phyloP scores from a whole-genome alignment of 2,329 filamentous ascomycete genomes.

The Sporothrix inflata region DNA sequence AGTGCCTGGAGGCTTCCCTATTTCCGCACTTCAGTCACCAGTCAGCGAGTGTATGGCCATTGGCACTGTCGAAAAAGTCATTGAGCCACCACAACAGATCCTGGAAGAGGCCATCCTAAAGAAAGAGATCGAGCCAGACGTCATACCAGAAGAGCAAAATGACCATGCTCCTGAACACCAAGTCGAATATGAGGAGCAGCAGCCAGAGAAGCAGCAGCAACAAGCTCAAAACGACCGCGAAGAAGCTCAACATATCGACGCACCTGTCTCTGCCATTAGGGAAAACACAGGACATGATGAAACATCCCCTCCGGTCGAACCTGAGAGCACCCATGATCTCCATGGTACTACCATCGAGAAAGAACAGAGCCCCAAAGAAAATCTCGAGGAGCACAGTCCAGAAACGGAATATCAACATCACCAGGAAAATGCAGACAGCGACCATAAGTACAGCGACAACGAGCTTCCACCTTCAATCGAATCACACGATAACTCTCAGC shows the following conservation, averaged over 20 bases:
- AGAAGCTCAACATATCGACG: not conserved
- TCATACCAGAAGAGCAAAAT: not conserved
- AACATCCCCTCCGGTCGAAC: not conserved
- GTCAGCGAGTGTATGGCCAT: not conserved
- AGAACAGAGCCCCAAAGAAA: not conserved
- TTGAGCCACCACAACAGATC: not conserved
- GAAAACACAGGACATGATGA: too few relatives aligned
- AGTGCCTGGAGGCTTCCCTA: not conserved
- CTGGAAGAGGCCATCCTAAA: not conserved
- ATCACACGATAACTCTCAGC: not conserved
- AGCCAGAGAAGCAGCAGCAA: not conserved
- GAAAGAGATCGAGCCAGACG: not conserved
- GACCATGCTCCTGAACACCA: not conserved
- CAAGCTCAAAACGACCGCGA: not conserved
- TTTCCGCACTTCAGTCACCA: constrained; percentile 7
- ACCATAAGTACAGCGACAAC: too few relatives aligned
- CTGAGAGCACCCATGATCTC: not conserved
- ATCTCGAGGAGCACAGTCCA: not conserved
- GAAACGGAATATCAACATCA: too few relatives aligned
- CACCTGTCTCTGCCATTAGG: not conserved
- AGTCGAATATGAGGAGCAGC: not conserved
- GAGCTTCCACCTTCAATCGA: not conserved
- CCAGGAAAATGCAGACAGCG: not conserved
- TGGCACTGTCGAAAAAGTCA: not conserved
- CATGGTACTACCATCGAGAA: not conserved